A percentile compares a stretch with the other conserved stretches of the same genome.
Evolutionary conservation across 345 rosid species (phyloP).

Genomic region (Aquilaria yunnanensis): DNA sequence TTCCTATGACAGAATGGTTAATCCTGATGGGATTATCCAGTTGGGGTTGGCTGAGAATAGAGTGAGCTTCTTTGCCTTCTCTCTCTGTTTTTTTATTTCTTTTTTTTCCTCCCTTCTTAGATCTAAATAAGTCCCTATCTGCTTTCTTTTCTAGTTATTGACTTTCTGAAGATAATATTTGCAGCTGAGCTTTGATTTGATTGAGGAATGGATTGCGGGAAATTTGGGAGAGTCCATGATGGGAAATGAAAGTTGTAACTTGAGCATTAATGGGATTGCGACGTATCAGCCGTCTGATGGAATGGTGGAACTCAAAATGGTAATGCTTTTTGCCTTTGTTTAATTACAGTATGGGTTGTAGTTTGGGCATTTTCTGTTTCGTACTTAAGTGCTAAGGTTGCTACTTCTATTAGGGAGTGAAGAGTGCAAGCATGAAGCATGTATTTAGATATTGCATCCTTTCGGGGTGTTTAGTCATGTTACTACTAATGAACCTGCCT

Average conservation of each 20-base stretch:
- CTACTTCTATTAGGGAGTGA: no score
- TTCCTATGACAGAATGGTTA: slow-evolving; percentile 44
- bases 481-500: no score
- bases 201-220: slow-evolving; percentile 70
- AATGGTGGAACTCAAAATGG: slow-evolving; percentile 72
- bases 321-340: slow-evolving; percentile 11
- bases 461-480: no score
- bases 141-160: not conserved
- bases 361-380: no score
- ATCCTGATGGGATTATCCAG: slow-evolving; percentile 68
- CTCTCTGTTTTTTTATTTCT: not conserved
- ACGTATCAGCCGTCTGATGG: slow-evolving; percentile 75
- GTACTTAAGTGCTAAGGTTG: no score
- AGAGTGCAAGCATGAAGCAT: no score
- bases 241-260: slow-evolving; percentile 33
- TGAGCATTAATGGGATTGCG: slow-evolving; percentile 59
- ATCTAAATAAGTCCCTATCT: not conserved
- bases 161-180: not conserved
- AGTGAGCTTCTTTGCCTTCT: slow-evolving; percentile 26
- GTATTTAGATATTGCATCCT: no score
- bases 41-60: slow-evolving; percentile 83
- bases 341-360: no score
- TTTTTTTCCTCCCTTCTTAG: not conserved
- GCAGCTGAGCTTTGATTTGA: slow-evolving; percentile 87
- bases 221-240: slow-evolving; percentile 38